Evolutionary conservation across 2,329 filamentous ascomycete species (phyloP), one percentile per base, ranked within the genome.

Genomic region (Dactylellina haptotyla): DNA sequence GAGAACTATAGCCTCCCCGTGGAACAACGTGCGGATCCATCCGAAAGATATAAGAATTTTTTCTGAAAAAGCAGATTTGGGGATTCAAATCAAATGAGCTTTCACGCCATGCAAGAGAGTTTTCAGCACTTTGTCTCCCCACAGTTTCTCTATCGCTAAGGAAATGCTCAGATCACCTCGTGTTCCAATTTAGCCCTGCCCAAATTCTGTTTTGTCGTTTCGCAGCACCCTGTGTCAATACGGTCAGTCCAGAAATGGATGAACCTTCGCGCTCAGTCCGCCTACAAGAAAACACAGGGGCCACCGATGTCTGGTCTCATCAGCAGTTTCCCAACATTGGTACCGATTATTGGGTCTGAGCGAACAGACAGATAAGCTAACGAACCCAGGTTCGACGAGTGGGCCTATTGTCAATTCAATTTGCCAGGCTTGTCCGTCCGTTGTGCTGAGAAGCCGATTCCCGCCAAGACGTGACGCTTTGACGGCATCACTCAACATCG

Each of bases 41-140:
- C 59, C 28, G 37, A 45, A 51, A 61, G 67, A 73, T 73, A 73
- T 73, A 73, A 37, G 46, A 53, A 56, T 30, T 28, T 32, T 25
- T 3, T 20, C 43, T 30, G 39, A 10, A 10, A 34, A 32, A 25
- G 14, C 8, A 37, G 23, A 61, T n/a, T n/a, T n/a, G n/a, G n/a
- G n/a, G n/a, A n/a, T n/a, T n/a, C 12, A 1, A 26, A 39, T 48
- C 39, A 46, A 45, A 66, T 51, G 48, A 51, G 34, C 39, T 61
- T n/a, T 54, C 46, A 28, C n/a, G n/a, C 23, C 26, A 16, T 62
- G 4, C 37, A 39, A 32, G 23, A 26, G 4, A 37, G 20, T n/a
- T 41, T 41, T 46, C 18, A 39, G 34, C 23, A 23, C 39, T 59
- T 20, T 48, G 67, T 72, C 26, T 61, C 53, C 37, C 54, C 48